Conservation (phyloP, 1,139 yeast species). For the Spathaspora jeffriesii region DNA sequence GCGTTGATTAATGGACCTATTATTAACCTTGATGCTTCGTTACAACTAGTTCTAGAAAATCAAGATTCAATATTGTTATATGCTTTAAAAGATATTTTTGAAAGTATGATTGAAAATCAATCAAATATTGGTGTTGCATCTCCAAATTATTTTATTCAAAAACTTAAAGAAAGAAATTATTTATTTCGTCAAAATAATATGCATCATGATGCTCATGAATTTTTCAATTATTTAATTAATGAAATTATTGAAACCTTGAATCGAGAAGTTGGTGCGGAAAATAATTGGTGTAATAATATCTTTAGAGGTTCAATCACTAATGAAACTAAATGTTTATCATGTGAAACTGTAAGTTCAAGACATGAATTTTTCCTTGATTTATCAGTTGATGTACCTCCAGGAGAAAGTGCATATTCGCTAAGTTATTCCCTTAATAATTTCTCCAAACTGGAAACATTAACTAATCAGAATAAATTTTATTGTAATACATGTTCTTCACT, state of each 20-base stretch:
- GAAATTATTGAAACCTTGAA: constrained; percentile 75
- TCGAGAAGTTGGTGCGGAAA: constrained; percentile 27
- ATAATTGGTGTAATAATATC: constrained; percentile 64
- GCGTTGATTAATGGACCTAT: constrained; percentile 87
- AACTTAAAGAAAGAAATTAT: constrained; percentile 78
- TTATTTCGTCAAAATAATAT: constrained; percentile 80
- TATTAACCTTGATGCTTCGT: constrained; percentile 71
- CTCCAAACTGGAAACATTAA: constrained; percentile 81
- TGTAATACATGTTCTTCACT: constrained; percentile 90
- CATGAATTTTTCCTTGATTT: constrained; percentile 88
- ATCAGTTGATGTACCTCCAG: constrained; percentile 79
- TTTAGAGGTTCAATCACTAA: constrained; percentile 88
- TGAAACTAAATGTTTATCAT: constrained; percentile 86
- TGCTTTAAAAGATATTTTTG: constrained; percentile 82
- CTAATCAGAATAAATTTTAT: constrained; percentile 87
- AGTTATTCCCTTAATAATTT: constrained; percentile 78
- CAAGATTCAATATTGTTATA: constrained; percentile 62
- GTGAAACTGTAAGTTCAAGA: constrained; percentile 83
- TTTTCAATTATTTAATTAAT: constrained; percentile 82
- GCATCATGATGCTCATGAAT: constrained; percentile 99
- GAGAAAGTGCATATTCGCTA: constrained; percentile 62
- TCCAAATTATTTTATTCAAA: constrained; percentile 71
- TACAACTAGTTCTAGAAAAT: constrained; percentile 42
- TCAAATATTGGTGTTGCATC: constrained; percentile 82
- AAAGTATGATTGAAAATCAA: constrained; percentile 73